Conservation (phyloP, 73 alveolate species). For the Durusdinium trenchii region DNA sequence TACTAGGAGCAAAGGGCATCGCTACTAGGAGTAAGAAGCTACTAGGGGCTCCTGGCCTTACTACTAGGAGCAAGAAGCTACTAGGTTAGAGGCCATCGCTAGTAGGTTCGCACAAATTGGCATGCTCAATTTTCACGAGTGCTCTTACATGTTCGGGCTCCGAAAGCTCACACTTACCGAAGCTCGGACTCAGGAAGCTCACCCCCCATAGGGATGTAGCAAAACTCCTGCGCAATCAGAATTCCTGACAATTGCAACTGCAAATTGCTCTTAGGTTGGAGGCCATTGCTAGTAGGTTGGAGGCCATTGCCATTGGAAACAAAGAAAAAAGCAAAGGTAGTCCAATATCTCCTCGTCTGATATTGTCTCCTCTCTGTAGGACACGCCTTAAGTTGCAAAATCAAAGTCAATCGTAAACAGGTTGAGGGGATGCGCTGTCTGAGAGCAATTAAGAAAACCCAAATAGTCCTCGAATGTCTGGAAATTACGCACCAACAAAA, state of each 20-base stretch:
- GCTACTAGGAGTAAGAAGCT: not conserved
- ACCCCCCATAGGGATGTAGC: slow-evolving; percentile 96
- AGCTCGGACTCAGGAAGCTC: slow-evolving; percentile 47
- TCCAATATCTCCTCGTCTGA: slow-evolving; percentile 24
- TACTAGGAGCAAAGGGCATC: not conserved
- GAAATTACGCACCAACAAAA: no score
- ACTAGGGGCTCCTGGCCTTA: not conserved
- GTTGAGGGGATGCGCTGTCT: no score
- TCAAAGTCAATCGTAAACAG: no score
- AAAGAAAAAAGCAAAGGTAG: not conserved
- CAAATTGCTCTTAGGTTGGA: no score
- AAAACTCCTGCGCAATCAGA: slow-evolving; percentile 36
- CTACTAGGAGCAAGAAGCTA: not conserved
- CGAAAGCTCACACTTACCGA: not conserved
- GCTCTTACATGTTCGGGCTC: not conserved
- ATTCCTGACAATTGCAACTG: not conserved
- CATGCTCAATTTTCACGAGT: not conserved
- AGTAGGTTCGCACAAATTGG: no score
- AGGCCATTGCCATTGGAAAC: no score
- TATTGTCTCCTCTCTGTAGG: slow-evolving; percentile 71
- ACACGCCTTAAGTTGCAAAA: slow-evolving; percentile 36
- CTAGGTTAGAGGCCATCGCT: no score
- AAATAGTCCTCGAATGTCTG: no score
- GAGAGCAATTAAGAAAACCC: no score
- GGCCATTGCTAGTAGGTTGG: no score